phyloP scores from a whole-genome alignment of 2,329 filamentous ascomycete genomes.

The Alternaria brassicicola region DNA sequence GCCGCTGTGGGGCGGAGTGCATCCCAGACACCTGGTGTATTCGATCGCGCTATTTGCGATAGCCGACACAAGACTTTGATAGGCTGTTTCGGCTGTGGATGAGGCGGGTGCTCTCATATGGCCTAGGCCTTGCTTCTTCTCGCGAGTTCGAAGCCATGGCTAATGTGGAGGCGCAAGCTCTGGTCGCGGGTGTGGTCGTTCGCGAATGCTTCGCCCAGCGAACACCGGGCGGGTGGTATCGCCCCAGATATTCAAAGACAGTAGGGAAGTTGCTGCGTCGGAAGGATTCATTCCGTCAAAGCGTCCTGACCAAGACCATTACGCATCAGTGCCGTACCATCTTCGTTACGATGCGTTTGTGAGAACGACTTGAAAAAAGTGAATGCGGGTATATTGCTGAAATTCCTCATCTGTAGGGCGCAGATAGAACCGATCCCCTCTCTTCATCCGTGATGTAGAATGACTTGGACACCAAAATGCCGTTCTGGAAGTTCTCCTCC shows the following conservation, averaged over 20 bases:
- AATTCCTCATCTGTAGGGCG: slow-evolving; percentile 5
- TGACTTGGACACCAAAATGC: slow-evolving; percentile 40
- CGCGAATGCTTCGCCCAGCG: background rate
- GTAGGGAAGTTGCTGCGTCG: background rate
- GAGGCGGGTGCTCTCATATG: background rate
- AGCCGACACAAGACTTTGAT: background rate
- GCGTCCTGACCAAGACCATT: background rate
- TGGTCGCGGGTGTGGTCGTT: background rate
- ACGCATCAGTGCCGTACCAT: background rate
- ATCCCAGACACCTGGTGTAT: background rate
- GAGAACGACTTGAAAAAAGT: background rate
- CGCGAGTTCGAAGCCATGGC: background rate
- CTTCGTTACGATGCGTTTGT: no score
- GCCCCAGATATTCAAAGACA: background rate
- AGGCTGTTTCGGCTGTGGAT: background rate
- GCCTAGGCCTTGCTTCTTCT: background rate
- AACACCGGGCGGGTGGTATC: background rate
- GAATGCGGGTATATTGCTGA: background rate
- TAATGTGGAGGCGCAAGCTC: no score
- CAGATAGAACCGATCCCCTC: slow-evolving; percentile 13
- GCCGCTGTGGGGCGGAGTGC: background rate
- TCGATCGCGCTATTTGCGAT: background rate
- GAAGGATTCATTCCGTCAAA: no score
- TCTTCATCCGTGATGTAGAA: slow-evolving; percentile 42
- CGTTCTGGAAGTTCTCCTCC: slow-evolving; percentile 29